Evolutionary conservation across 129 eudicot species (phyloP).

Genomic region (Chrysanthemum lavandulifolium): DNA sequence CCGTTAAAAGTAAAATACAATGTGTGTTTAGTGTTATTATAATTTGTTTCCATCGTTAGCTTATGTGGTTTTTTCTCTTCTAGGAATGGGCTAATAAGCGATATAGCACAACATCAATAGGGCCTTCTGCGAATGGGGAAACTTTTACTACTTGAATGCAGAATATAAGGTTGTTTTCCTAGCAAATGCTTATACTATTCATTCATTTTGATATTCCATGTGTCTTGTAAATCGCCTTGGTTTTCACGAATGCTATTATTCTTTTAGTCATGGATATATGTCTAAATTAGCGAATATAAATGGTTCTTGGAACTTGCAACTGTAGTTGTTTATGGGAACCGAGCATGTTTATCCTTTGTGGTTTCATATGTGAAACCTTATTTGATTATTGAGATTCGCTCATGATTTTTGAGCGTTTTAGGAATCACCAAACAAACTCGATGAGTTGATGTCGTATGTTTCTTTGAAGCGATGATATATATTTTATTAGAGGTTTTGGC

Average conservation of each 20-base stretch:
- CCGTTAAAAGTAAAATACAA: no score
- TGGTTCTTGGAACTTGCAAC: background rate
- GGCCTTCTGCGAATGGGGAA: conserved; percentile 99
- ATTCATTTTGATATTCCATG: no score
- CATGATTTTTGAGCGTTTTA: background rate
- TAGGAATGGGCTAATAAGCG: conserved; percentile 99
- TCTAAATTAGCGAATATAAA: background rate
- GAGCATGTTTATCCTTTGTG: background rate
- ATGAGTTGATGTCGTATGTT: no score
- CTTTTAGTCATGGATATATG: no score
- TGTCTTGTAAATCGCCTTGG: no score
- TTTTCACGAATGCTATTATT: no score
- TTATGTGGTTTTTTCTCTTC: background rate
- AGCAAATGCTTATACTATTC: no score
- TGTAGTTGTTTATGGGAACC: background rate
- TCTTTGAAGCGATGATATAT: conserved; percentile 69
- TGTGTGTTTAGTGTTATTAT: background rate
- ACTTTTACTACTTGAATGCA: conserved; percentile 98
- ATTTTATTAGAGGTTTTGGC: conserved; percentile 97
- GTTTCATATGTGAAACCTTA: background rate
- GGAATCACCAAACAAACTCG: no score
- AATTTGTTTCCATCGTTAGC: background rate
- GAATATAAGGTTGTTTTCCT: conserved; percentile 65
- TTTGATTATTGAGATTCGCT: background rate
- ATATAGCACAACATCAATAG: conserved; percentile 88